Base-by-base conservation (phyloP, 768 basidiomycete species). In the Suillus bovinus region DNA sequence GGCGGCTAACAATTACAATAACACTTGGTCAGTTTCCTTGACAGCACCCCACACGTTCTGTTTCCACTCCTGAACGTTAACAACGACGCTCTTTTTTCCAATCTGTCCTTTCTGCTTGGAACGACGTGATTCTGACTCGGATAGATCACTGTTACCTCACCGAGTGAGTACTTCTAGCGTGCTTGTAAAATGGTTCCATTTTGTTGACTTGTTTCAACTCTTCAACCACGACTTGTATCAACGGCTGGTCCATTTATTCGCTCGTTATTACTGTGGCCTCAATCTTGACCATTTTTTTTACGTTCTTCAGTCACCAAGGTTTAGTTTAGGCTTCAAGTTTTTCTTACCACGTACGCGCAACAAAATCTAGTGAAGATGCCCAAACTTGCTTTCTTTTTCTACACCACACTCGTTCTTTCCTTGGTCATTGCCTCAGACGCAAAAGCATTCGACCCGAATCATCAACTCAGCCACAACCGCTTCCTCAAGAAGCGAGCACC, bases 401-500 rank as follows among this genome's bases (percentile, higher is more conserved):
- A 75, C 72, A 66, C 86, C 69, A 79, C 84, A 66, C 70, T 91
- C 71, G 74, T 83, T 72, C 73, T 88, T 72, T 76, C 81, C 61
- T 69, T 84, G 69, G 71, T 73, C 58, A 69, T 81, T 66, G 73
- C 80, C 64, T 77, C 80, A 50, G 78, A 83, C 61, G 83, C 84
- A 70, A 76, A 81, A 61, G 71, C 78, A 63, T 75, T 77, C 64
- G 76, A 74, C 34, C 72, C 64, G 7, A 75, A 75, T 39, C 86
- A 83, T 74, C 86, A 89, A 75, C 78, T 68, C 57, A 77, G 77
- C 68, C 75, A 86, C 69, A 84, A 85, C 69, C 88, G 90, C 69
- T 75, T 93, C 72, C 71, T 92, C 67, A 89, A 81, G 77, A 91
- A 89, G 72, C 88, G 90, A 41, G 71, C 77, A 5, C 78, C 82